phyloP scores from a whole-genome alignment of 2,329 filamentous ascomycete genomes.

The Xylaria sp. region DNA sequence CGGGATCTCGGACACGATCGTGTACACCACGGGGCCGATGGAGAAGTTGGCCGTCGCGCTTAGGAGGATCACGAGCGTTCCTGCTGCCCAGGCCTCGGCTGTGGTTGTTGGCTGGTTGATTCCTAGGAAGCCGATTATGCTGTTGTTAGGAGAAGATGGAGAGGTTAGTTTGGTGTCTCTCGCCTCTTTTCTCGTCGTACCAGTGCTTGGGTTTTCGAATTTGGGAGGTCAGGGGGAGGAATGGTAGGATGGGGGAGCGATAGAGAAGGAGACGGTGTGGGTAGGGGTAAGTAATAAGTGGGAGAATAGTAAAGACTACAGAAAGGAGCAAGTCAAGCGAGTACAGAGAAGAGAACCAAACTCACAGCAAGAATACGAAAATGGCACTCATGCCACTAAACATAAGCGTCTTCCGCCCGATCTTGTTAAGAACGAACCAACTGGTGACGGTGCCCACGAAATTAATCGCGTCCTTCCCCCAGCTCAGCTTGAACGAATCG shows the following conservation, averaged over 20 bases:
- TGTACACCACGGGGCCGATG: slow-evolving; percentile 59
- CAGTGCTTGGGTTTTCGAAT: background rate
- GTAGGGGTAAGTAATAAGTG: background rate
- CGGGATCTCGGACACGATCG: slow-evolving; percentile 60
- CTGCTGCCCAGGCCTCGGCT: slow-evolving; percentile 56
- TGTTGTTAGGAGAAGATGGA: slow-evolving; percentile 18
- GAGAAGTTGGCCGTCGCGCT: slow-evolving; percentile 59
- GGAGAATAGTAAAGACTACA: background rate
- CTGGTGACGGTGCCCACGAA: slow-evolving; percentile 56
- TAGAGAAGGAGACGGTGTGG: background rate
- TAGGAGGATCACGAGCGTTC: slow-evolving; percentile 56
- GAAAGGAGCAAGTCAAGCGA: background rate
- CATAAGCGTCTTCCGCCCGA: slow-evolving; percentile 56
- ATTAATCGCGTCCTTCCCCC: slow-evolving; percentile 54
- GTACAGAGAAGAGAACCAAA: slow-evolving; percentile 42
- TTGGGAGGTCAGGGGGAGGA: background rate
- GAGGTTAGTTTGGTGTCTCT: slow-evolving; percentile 15
- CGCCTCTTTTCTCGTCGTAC: background rate
- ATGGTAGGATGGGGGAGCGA: background rate
- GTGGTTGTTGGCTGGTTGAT: slow-evolving; percentile 52
- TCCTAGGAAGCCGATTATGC: slow-evolving; percentile 50
- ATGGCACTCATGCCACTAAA: slow-evolving; percentile 55
- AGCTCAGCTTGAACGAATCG: slow-evolving; percentile 50
- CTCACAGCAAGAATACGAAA: slow-evolving; percentile 52
- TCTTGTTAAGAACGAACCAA: slow-evolving; percentile 54